Base-by-base conservation (phyloP, 1,284 basidiomycete genomes). In the Meira miltonrushii region DNA sequence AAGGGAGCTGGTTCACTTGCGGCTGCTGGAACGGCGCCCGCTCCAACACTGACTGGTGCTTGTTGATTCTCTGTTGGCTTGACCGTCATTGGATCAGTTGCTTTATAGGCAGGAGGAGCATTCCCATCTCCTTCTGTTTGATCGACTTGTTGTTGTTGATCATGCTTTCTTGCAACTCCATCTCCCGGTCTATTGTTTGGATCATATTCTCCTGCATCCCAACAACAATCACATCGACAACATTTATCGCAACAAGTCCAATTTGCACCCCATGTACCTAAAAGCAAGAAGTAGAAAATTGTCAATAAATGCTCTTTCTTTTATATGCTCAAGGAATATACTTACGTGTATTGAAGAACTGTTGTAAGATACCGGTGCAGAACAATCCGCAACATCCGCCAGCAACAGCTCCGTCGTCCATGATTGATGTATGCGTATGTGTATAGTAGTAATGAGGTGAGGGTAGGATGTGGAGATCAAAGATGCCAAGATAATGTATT, bases 161-260 rank as follows among this genome's bases (percentile, higher is more conserved):
- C 28, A 4, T 33, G 3, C 8, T 33, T 33, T 4, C 8, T 33
- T 33, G 4, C 28, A 33, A 8, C 28, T 33, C 28, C 23, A 17
- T n/a, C 13, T 5, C 46, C 46, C 12, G 19, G 50, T 11, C 33
- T 50, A 41, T 56, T 43, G 15, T 56, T 49, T n/a, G 40, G 43
- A 33, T 38, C 55, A 28, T 21, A 56, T 39, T 56, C 55, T 17
- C 55, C 55, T n/a, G 15, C 46, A 28, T 56, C 55, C 55, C 55
- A 56, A 40, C 55, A 50, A 49, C 55, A 56, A 13, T 56, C 39
- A 43, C 55, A 56, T 43, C 43, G 55, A 41, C 55, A 56, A 43
- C 55, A 56, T 19, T 12, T 50, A 41, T 56, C 55, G 19, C 39
- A 56, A 19, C 40, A 43, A n/a, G 54, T 55, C 40, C 54, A 55